Percentiles rank a stretch among this genome's conserved stretches.
Evolutionary conservation across 164 flowering plant genomes (phyloP).

Genomic region (Annona squamosa): DNA sequence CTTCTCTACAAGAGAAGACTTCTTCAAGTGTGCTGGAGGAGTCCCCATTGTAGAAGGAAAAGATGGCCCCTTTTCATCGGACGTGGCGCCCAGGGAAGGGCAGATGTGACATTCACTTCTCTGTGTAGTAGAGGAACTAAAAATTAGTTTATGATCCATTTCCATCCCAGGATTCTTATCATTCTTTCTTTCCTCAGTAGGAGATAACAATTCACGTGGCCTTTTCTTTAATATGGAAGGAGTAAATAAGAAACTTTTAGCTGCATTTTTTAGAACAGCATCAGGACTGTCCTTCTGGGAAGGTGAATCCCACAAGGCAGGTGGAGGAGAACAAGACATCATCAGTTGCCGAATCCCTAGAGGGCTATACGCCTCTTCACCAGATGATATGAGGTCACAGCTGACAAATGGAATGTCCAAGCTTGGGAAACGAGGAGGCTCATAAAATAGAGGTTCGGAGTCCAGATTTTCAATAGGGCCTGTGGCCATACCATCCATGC

Average conservation of each 20-base stretch:
- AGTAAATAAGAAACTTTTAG: constrained; percentile 66
- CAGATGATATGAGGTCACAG: constrained; percentile 82
- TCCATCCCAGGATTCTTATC: constrained; percentile 62
- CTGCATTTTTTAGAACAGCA: constrained; percentile 73
- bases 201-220: constrained; percentile 71
- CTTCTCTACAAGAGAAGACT: constrained; percentile 18
- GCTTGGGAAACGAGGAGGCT: constrained; percentile 95
- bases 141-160: constrained; percentile 18
- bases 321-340: constrained; percentile 72
- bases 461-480: constrained; percentile 25
- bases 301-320: constrained; percentile 83
- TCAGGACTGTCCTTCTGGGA: constrained; percentile 65
- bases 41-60: constrained; percentile 14
- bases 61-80: constrained; percentile 18
- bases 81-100: constrained; percentile 20
- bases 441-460: constrained; percentile 63
- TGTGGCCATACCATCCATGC: constrained; percentile 22
- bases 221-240: constrained; percentile 93
- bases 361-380: constrained; percentile 85
- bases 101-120: constrained; percentile 21
- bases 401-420: constrained; percentile 86
- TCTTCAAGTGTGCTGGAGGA: constrained; percentile 21
- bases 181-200: constrained; percentile 58
- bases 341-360: constrained; percentile 86
- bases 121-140: constrained; percentile 29